phyloP scores from a whole-genome alignment of 371 early-diverging fungal genomes.

The Nematocida major region DNA sequence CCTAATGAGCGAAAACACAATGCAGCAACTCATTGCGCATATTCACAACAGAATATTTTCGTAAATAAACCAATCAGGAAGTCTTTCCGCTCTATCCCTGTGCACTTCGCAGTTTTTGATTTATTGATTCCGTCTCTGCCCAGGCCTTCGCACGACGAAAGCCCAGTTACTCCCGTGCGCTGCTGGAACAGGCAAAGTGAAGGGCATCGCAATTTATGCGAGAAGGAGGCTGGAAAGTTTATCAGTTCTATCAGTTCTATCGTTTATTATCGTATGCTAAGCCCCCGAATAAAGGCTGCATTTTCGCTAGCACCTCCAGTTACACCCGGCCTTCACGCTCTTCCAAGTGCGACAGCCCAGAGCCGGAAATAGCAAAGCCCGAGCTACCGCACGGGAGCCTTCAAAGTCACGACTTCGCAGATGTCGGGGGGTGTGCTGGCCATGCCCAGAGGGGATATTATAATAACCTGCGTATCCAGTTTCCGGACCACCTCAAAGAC shows the following conservation, averaged over 20 bases:
- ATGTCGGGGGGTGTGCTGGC: conserved; percentile 51
- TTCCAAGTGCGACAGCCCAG: no score
- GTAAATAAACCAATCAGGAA: conserved; percentile 49
- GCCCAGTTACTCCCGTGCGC: no score
- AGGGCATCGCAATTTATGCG: no score
- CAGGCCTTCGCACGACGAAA: no score
- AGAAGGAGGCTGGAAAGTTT: no score
- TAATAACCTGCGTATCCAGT: conserved; percentile 57
- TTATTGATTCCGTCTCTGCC: not conserved
- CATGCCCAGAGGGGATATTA: conserved; percentile 63
- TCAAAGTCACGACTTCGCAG: conserved; percentile 58
- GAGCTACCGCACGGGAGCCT: conserved; percentile 24
- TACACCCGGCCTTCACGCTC: no score
- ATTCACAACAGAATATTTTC: conserved; percentile 61
- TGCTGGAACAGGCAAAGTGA: no score
- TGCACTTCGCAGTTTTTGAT: not conserved
- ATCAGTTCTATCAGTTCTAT: no score
- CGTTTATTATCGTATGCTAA: no score
- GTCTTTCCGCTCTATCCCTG: not conserved
- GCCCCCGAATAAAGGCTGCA: no score
- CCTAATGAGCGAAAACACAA: conserved; percentile 55
- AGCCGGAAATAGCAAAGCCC: no score
- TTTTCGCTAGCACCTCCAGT: no score
- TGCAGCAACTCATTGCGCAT: conserved; percentile 59
- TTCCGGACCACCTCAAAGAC: conserved; percentile 55